phyloP scores from a whole-genome alignment of 2,329 filamentous ascomycete genomes.

The Sporothrix globosa region DNA sequence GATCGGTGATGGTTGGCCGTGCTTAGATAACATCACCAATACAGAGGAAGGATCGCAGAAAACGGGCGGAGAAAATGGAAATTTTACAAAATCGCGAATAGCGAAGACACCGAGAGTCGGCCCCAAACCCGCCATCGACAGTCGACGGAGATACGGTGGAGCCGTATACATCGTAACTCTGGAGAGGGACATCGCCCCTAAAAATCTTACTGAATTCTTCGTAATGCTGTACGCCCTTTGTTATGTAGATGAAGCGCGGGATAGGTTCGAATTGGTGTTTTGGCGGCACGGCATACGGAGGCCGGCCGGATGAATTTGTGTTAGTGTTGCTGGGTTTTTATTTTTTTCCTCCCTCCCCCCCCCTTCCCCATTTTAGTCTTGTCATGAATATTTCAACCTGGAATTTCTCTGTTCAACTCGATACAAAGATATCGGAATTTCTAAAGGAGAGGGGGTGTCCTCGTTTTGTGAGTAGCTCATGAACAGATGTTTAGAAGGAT shows the following conservation, averaged over 20 bases:
- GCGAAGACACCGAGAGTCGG: background rate
- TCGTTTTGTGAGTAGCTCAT: too few species aligned
- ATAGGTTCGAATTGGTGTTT: background rate
- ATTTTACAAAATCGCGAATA: background rate
- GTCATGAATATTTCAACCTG: too few species aligned
- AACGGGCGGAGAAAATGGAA: background rate
- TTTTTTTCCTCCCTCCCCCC: too few species aligned
- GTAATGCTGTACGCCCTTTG: constrained; percentile 14
- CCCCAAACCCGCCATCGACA: too few species aligned
- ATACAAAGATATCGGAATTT: too few species aligned
- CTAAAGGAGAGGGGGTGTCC: too few species aligned
- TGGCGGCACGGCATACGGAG: constrained; percentile 8
- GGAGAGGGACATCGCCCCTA: background rate
- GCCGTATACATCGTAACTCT: background rate
- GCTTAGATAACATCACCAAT: background rate
- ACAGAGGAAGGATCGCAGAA: constrained; percentile 8
- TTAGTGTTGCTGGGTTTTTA: too few species aligned
- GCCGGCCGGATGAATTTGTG: constrained; percentile 14
- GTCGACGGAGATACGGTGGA: background rate
- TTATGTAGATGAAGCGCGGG: background rate
- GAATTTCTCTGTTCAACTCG: too few species aligned
- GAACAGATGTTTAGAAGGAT: too few species aligned
- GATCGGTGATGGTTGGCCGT: background rate
- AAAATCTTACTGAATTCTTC: constrained; percentile 13
- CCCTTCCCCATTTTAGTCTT: too few species aligned